Percentiles rank a stretch among this genome's conserved stretches.
Evolutionary conservation across 2,329 filamentous ascomycete species (phyloP).

Genomic region (Lecanicillium sp.): DNA sequence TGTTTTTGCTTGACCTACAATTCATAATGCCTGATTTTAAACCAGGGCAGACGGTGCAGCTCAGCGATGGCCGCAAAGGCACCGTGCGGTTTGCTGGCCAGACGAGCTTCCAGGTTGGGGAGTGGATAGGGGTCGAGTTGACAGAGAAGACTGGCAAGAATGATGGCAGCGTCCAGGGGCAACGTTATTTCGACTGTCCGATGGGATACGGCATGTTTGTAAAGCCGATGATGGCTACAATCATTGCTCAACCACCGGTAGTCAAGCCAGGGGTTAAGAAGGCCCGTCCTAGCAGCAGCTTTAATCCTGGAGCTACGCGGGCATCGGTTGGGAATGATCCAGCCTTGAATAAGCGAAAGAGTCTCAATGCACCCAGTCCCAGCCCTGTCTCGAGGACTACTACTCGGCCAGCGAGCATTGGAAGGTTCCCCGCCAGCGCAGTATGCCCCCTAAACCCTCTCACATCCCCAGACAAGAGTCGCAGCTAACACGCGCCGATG

Average conservation of each 20-base stretch:
- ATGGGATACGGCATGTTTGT: constrained; percentile 80
- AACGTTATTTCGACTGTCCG: constrained; percentile 80
- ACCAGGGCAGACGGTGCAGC: constrained; percentile 68
- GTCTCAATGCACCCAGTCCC: constrained; percentile 64
- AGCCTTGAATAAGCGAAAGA: constrained; percentile 54
- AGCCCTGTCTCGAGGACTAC: constrained; percentile 56
- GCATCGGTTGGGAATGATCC: constrained; percentile 40
- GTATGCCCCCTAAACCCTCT: too few species aligned
- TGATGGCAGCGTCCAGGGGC: constrained; percentile 81
- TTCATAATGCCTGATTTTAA: constrained; percentile 48
- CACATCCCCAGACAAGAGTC: too few species aligned
- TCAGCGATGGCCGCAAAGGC: constrained; percentile 69
- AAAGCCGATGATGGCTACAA: constrained; percentile 59
- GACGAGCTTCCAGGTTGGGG: constrained; percentile 71
- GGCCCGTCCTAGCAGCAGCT: constrained; percentile 46
- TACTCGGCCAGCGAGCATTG: constrained; percentile 47
- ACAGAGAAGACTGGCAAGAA: constrained; percentile 82
- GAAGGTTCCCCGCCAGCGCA: constrained; percentile 32
- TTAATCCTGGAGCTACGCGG: constrained; percentile 30
- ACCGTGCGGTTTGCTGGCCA: constrained; percentile 74
- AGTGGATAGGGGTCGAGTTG: constrained; percentile 87
- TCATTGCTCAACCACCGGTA: constrained; percentile 42
- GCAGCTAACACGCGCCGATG: constrained; percentile 4
- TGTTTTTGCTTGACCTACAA: constrained; percentile 16
- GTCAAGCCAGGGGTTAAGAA: constrained; percentile 31